Percentiles rank a stretch among this genome's conserved stretches.
phyloP scores from a whole-genome alignment of 139 green algal genomes.

The Auxenochlorella protothecoides region DNA sequence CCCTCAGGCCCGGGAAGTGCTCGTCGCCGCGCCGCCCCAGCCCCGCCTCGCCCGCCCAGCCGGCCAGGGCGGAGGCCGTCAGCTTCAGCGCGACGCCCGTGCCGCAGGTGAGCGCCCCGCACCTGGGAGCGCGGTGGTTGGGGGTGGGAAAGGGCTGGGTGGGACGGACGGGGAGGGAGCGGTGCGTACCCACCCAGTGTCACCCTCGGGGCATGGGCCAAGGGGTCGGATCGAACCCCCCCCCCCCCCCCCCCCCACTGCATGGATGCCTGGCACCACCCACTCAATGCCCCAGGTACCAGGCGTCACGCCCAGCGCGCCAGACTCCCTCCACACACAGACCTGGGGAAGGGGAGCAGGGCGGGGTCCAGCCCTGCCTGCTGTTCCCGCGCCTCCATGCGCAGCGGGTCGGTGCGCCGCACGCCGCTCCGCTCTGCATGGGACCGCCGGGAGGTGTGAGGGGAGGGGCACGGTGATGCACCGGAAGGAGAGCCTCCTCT shows the following conservation, averaged over 20 bases:
- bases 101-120: constrained; percentile 53
- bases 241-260: no score
- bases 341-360: constrained; percentile 46
- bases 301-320: no score
- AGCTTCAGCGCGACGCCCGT: constrained; percentile 66
- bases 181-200: background rate
- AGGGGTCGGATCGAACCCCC: no score
- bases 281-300: background rate
- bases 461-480: no score
- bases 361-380: constrained; percentile 30
- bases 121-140: background rate
- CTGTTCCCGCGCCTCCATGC: no score
- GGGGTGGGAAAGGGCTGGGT: no score
- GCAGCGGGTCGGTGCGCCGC: no score
- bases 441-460: no score
- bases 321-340: background rate
- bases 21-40: constrained; percentile 9
- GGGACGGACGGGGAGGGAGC: background rate
- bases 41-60: constrained; percentile 33
- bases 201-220: no score
- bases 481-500: no score
- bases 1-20: constrained; percentile 62
- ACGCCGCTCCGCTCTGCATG: no score
- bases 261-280: background rate
- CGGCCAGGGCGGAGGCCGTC: constrained; percentile 33